phyloP scores from a whole-genome alignment of 2,329 filamentous ascomycete genomes.

The Apiospora aurea region DNA sequence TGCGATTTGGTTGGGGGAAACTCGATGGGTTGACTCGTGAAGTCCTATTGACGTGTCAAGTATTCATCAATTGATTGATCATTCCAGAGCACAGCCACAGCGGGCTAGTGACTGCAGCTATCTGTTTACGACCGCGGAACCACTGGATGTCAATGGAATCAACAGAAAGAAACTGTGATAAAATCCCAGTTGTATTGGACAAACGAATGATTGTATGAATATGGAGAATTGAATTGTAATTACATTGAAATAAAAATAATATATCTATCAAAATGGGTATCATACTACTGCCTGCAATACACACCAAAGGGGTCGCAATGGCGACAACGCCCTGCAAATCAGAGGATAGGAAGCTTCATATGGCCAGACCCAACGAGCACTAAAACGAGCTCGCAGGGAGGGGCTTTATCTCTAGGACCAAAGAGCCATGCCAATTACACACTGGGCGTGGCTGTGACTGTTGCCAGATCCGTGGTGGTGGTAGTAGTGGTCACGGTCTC shows the following conservation, averaged over 20 bases:
- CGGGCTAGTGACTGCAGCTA: not conserved
- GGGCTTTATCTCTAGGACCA: not conserved
- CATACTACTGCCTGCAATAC: constrained; percentile 11
- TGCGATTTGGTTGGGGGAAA: not conserved
- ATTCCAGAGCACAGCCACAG: constrained; percentile 12
- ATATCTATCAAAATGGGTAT: constrained; percentile 23
- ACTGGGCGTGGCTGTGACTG: constrained; percentile 27
- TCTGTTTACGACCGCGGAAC: not conserved
- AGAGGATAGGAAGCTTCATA: not conserved
- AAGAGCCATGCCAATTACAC: not conserved
- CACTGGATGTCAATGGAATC: not conserved
- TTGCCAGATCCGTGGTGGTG: constrained; percentile 31
- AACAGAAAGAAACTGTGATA: not conserved
- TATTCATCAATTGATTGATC: not conserved
- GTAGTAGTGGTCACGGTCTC: constrained; percentile 32
- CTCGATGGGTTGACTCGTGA: not conserved
- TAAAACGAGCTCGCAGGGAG: not conserved
- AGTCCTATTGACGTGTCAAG: not conserved
- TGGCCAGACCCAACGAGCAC: not conserved
- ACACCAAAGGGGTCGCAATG: not conserved
- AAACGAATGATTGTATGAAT: no score
- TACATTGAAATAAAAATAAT: constrained; percentile 17
- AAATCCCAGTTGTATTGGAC: not conserved
- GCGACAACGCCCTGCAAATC: not conserved
- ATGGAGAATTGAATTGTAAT: constrained; percentile 13